Conservation (phyloP, 2,329 filamentous ascomycete genomes). For the Fusarium nurragi region DNA sequence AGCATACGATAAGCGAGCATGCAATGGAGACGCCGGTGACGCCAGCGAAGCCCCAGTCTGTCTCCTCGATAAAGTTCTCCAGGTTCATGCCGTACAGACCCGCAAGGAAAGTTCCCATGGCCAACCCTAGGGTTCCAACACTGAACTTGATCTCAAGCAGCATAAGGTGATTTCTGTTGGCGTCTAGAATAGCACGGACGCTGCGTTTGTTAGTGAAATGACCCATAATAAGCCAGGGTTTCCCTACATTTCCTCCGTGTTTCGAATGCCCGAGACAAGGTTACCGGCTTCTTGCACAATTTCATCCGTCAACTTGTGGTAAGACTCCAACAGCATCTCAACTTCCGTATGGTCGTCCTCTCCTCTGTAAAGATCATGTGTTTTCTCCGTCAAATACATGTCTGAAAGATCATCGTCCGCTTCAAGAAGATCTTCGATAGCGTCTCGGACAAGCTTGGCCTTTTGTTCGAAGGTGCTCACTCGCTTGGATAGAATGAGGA, state of each 20-base stretch:
- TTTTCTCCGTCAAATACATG: slow-evolving; percentile 96
- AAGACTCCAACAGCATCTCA: slow-evolving; percentile 95
- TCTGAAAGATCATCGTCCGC: slow-evolving; percentile 93
- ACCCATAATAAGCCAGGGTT: neutral
- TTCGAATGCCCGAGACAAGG: slow-evolving; percentile 91
- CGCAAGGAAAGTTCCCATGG: slow-evolving; percentile 92
- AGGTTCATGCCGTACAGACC: slow-evolving; percentile 99
- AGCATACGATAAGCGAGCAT: slow-evolving; percentile 80
- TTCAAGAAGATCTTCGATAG: slow-evolving; percentile 93
- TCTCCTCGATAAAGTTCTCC: slow-evolving; percentile 98
- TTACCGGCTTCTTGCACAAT: slow-evolving; percentile 96
- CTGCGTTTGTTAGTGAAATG: slow-evolving; percentile 56
- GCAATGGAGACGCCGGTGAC: slow-evolving; percentile 76
- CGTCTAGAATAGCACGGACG: slow-evolving; percentile 95
- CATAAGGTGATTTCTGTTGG: slow-evolving; percentile 98
- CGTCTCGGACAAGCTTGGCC: slow-evolving; percentile 90
- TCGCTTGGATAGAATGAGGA: slow-evolving; percentile 94
- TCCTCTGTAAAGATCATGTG: slow-evolving; percentile 74
- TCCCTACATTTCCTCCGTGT: slow-evolving; percentile 95
- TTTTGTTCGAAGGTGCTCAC: slow-evolving; percentile 98
- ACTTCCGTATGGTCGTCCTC: slow-evolving; percentile 95
- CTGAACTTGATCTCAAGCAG: slow-evolving; percentile 95
- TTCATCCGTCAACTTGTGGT: slow-evolving; percentile 97
- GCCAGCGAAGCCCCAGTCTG: slow-evolving; percentile 81
- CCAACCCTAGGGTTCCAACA: slow-evolving; percentile 92